Evolutionary conservation across 2,329 filamentous ascomycete genomes (phyloP).

Genomic region (Coleophoma eucalyptorum): DNA sequence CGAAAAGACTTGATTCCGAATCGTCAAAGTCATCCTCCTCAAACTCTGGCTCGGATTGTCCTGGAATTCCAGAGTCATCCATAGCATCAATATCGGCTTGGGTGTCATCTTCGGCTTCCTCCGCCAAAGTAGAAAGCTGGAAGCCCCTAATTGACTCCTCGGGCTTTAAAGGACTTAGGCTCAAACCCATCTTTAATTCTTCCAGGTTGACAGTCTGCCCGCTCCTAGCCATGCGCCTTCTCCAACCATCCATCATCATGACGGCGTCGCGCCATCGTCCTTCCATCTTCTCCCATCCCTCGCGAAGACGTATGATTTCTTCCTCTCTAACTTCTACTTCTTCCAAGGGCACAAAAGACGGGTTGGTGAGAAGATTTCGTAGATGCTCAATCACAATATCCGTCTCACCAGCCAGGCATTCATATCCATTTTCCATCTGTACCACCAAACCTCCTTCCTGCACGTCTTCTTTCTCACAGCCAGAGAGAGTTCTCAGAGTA

Average conservation of each 20-base stretch:
- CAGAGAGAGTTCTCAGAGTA: constrained; percentile 67
- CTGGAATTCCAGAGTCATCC: constrained; percentile 19
- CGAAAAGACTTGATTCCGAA: constrained; percentile 37
- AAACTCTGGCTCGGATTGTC: constrained; percentile 18
- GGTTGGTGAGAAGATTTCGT: constrained; percentile 82
- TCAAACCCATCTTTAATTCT: constrained; percentile 64
- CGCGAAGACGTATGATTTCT: constrained; percentile 77
- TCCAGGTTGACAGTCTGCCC: constrained; percentile 67
- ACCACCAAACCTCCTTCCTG: constrained; percentile 22
- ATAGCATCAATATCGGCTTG: constrained; percentile 30
- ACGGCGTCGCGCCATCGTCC: constrained; percentile 85
- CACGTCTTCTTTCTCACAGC: constrained; percentile 39
- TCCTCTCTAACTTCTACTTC: constrained; percentile 91
- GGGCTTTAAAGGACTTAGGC: constrained; percentile 55
- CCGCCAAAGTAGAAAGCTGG: constrained; percentile 22
- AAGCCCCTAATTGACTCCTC: constrained; percentile 43
- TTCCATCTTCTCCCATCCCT: constrained; percentile 94
- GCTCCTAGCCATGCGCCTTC: constrained; percentile 70
- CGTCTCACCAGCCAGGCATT: constrained; percentile 68
- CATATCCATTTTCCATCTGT: constrained; percentile 40
- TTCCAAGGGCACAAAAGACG: constrained; percentile 92
- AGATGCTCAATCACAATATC: constrained; percentile 77
- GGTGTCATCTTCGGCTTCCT: constrained; percentile 26
- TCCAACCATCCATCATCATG: constrained; percentile 88
- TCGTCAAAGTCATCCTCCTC: constrained; percentile 8